A percentile compares a stretch with the other conserved stretches of the same genome.
These are phyloP conservation scores for Rasamsonia emersonii DNA, from an alignment of 2,329 filamentous ascomycete genomes.

Conservation along the genomic window DNA sequence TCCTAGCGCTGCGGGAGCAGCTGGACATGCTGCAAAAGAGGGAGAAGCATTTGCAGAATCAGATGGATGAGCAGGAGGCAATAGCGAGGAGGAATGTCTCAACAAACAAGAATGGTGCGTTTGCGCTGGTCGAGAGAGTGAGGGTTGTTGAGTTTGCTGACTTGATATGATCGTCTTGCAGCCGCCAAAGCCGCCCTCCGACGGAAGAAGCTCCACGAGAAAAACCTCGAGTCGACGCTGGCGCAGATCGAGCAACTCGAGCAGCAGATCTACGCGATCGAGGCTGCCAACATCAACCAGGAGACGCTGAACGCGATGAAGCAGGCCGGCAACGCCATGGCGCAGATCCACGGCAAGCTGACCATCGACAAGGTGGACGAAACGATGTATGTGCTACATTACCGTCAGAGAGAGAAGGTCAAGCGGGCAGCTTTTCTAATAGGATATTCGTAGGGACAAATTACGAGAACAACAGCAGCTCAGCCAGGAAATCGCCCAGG, in stretches of 20 bases:
- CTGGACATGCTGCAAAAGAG: slow-evolving; percentile 97
- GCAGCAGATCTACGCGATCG: slow-evolving; percentile 92
- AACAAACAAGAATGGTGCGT: slow-evolving; percentile 82
- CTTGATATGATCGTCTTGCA: slow-evolving; percentile 33
- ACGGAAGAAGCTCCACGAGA: slow-evolving; percentile 91
- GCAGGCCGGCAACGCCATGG: slow-evolving; percentile 82
- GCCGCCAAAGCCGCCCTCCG: slow-evolving; percentile 83
- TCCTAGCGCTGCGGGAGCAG: slow-evolving; percentile 76
- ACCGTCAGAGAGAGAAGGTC: no score
- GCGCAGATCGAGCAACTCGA: slow-evolving; percentile 88
- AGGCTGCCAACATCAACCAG: slow-evolving; percentile 97
- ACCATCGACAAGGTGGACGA: slow-evolving; percentile 92
- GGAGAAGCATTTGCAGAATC: slow-evolving; percentile 79
- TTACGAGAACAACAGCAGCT: slow-evolving; percentile 86
- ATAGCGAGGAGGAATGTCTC: slow-evolving; percentile 82
- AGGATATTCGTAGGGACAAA: slow-evolving; percentile 58
- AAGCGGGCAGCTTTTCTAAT: slow-evolving; percentile 4
- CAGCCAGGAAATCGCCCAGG: slow-evolving; percentile 83
- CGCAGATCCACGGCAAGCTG: slow-evolving; percentile 80
- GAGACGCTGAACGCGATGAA: slow-evolving; percentile 94
- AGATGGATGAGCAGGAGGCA: slow-evolving; percentile 87
- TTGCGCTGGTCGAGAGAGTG: slow-evolving; percentile 1
- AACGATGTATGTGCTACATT: slow-evolving; percentile 63
- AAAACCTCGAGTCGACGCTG: slow-evolving; percentile 81
- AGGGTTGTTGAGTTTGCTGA: slow-evolving; percentile 2